Evolutionary conservation across 495 filamentous ascomycete genomes (phyloP).

Genomic region (Aspergillus bertholletiae): DNA sequence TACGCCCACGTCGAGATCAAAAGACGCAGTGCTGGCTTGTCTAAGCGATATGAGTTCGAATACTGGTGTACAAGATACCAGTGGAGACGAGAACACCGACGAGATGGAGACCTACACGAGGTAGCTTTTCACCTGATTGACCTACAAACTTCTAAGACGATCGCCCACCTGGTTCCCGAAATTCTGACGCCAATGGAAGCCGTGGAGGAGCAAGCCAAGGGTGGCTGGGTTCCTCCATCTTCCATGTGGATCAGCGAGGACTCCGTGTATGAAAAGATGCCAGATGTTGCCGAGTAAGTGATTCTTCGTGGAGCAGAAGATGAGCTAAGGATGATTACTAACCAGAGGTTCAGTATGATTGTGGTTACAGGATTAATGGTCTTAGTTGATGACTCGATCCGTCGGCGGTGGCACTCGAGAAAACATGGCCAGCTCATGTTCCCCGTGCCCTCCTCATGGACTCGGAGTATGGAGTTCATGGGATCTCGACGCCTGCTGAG

Average conservation of each 20-base stretch:
- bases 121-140: slow-evolving; percentile 77
- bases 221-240: slow-evolving; percentile 89
- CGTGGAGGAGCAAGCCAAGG: slow-evolving; percentile 69
- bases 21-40: slow-evolving; percentile 62
- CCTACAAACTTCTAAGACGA: slow-evolving; percentile 53
- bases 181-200: slow-evolving; percentile 65
- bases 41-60: slow-evolving; percentile 83
- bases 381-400: slow-evolving; percentile 90
- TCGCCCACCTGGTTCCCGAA: slow-evolving; percentile 87
- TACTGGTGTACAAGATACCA: slow-evolving; percentile 86
- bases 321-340: slow-evolving; percentile 9
- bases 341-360: slow-evolving; percentile 62
- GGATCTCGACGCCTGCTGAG: slow-evolving; percentile 72
- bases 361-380: slow-evolving; percentile 86
- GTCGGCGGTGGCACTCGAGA: slow-evolving; percentile 69
- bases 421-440: slow-evolving; percentile 53
- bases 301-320: neutral
- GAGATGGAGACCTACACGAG: slow-evolving; percentile 54
- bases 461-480: slow-evolving; percentile 60
- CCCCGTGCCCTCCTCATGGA: slow-evolving; percentile 55
- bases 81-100: slow-evolving; percentile 74
- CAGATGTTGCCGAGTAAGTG: slow-evolving; percentile 92
- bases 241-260: slow-evolving; percentile 83
- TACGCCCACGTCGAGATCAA: slow-evolving; percentile 89
- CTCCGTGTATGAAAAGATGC: slow-evolving; percentile 58